Percentiles rank a stretch among this genome's conserved stretches.
phyloP scores from a whole-genome alignment of 2,329 filamentous ascomycete genomes.

The Fusarium mangiferae region DNA sequence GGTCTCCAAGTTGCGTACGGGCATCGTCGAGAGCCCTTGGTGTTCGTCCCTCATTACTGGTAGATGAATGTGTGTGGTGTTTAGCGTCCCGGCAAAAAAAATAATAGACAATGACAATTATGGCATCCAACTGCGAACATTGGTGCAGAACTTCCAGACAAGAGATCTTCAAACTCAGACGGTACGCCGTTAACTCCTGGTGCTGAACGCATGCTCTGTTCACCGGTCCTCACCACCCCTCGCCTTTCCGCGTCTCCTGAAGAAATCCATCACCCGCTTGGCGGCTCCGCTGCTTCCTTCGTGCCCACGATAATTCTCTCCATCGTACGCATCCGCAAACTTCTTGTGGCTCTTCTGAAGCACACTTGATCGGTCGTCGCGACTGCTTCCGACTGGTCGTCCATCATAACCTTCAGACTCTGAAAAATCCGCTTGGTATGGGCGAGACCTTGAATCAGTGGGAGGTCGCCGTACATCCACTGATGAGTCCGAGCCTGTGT shows the following conservation, averaged over 20 bases:
- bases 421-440: conserved; percentile 56
- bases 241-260: conserved; percentile 85
- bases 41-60: conserved; percentile 43
- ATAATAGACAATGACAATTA: conserved; percentile 42
- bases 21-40: conserved; percentile 37
- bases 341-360: conserved; percentile 88
- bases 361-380: conserved; percentile 63
- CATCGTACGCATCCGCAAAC: conserved; percentile 90
- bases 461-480: conserved; percentile 59
- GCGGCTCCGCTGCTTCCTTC: conserved; percentile 88
- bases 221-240: conserved; percentile 68
- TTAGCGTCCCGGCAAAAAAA: conserved; percentile 37
- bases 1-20: conserved; percentile 34
- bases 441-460: conserved; percentile 52
- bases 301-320: conserved; percentile 72
- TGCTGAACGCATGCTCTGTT: conserved; percentile 34
- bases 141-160: conserved; percentile 36
- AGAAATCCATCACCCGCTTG: conserved; percentile 98
- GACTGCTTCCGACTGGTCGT: conserved; percentile 51
- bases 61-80: conserved; percentile 39
- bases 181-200: conserved; percentile 40
- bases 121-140: conserved; percentile 43
- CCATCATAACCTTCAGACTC: conserved; percentile 57
- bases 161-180: conserved; percentile 39
- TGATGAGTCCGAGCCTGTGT: conserved; percentile 65